Percentiles rank a stretch among this genome's conserved stretches.
phyloP scores from a whole-genome alignment of 2,329 filamentous ascomycete genomes.

The Xylariaceae sp. region DNA sequence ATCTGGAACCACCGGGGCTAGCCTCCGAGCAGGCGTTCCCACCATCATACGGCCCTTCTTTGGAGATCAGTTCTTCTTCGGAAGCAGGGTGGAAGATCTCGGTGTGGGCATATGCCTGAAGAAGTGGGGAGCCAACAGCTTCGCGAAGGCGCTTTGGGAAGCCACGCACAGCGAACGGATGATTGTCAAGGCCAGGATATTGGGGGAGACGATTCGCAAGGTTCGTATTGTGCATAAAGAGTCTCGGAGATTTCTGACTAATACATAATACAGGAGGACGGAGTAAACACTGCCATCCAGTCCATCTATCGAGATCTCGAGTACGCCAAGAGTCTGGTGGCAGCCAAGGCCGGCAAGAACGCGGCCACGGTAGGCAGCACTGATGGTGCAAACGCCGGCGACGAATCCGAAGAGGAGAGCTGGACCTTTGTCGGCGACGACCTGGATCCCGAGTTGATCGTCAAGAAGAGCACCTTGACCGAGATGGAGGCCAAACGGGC shows the following conservation, averaged over 20 bases:
- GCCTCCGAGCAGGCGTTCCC: constrained; percentile 81
- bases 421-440: constrained; percentile 77
- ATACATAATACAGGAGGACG: constrained; percentile 64
- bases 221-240: constrained; percentile 45
- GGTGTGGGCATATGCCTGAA: constrained; percentile 87
- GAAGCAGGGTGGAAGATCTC: constrained; percentile 80
- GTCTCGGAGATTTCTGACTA: constrained; percentile 17
- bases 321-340: constrained; percentile 80
- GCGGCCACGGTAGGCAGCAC: constrained; percentile 29
- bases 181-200: constrained; percentile 73
- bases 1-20: constrained; percentile 90
- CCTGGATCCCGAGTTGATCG: constrained; percentile 27
- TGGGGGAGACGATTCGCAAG: constrained; percentile 83
- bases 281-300: constrained; percentile 85
- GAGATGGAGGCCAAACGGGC: constrained; percentile 21
- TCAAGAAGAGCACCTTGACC: constrained; percentile 26
- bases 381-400: constrained; percentile 32
- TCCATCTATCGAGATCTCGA: constrained; percentile 92
- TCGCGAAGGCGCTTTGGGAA: constrained; percentile 84
- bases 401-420: constrained; percentile 69
- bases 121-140: constrained; percentile 80
- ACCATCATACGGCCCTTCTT: constrained; percentile 97
- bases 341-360: constrained; percentile 54
- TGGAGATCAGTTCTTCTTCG: constrained; percentile 97
- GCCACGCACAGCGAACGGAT: constrained; percentile 86